Base-by-base conservation (phyloP, 345 rosid genomes). In the Pistacia integerrima region DNA sequence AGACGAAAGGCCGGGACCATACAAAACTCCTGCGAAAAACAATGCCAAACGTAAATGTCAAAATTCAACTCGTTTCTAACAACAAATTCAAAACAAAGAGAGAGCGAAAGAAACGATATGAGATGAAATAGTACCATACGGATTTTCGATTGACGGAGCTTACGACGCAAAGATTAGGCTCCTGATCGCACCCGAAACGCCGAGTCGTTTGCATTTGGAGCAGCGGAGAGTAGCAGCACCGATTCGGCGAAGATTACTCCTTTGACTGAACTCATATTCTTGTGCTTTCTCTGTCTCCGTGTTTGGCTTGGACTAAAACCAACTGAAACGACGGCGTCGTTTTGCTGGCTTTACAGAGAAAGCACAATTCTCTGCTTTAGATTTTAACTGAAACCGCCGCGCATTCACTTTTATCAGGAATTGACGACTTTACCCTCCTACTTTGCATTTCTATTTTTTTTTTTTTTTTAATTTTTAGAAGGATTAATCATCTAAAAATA, bases 1-100 rank as follows among this genome's bases (percentile, higher is more conserved):
- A 51, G 76, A 62, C 4, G 90, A 65, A 76, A 89, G 87, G 82
- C 71, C 82, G 17, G 64, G 67, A 9, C 74, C 83, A 74, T 83
- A 85, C 35, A 86, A 85, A 74, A 91, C 83, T 61, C 93, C 97
- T 88, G 84, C 73, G 67, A 56, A 18, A 20, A 64, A 55, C 28
- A 46, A 52, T 65, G 52, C 10, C 2, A 22, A 70, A 48, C 54
- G 38, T 35, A 57, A 17, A 70, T 11, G 48, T 5, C n/a, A 70
- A 46, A 33, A 36, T 57, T 57, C 11, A 5, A 20, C 14, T 67
- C 17, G 22, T 25, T 25, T 16, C 5, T 13, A 14, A 52, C 20
- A 25, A 49, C 9, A 58, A 38, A 70, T 57, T 25, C 36, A 59
- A 41, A n/a, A 55, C 46, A 70, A 25, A 54, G 51, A 36, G 35